A percentile compares a stretch with the other conserved stretches of the same genome.
Conservation (phyloP, 169 alveolate species). For the Theileria annulata region DNA sequence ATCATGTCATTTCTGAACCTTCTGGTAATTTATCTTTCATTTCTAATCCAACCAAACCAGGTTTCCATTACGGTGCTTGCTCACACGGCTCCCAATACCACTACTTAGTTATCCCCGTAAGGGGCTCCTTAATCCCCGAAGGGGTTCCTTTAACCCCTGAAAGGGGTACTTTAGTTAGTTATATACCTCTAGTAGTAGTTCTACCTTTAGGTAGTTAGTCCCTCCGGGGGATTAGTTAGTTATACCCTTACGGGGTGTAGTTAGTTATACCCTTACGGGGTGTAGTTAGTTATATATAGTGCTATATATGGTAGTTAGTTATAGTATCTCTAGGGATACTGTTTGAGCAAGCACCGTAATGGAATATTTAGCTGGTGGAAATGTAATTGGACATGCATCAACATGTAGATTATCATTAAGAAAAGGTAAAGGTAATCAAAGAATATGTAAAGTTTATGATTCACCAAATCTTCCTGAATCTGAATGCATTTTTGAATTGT, state of each 20-base stretch:
- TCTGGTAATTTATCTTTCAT: slow-evolving; percentile 88
- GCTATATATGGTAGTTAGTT: no score
- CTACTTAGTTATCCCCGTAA: no score
- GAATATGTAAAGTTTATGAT: slow-evolving; percentile 94
- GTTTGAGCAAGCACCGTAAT: no score
- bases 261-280: no score
- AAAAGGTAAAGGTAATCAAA: slow-evolving; percentile 94
- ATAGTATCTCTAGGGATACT: background rate
- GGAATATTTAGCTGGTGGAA: slow-evolving; percentile 94
- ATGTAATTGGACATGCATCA: slow-evolving; percentile 98
- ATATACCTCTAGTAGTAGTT: background rate
- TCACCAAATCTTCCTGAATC: slow-evolving; percentile 96
- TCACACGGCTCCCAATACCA: no score
- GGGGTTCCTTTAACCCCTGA: no score
- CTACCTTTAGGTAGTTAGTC: no score
- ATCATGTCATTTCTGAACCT: slow-evolving; percentile 94
- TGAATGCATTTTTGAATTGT: slow-evolving; percentile 89
- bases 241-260: background rate
- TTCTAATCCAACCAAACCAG: slow-evolving; percentile 90
- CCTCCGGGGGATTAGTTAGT: no score
- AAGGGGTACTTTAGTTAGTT: background rate
- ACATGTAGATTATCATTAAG: slow-evolving; percentile 92
- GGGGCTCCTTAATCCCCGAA: no score
- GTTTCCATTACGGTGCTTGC: slow-evolving; percentile 16
- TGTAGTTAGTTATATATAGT: no score